phyloP scores from a whole-genome alignment of 2,329 filamentous ascomycete genomes.

The Penicillium sp. region DNA sequence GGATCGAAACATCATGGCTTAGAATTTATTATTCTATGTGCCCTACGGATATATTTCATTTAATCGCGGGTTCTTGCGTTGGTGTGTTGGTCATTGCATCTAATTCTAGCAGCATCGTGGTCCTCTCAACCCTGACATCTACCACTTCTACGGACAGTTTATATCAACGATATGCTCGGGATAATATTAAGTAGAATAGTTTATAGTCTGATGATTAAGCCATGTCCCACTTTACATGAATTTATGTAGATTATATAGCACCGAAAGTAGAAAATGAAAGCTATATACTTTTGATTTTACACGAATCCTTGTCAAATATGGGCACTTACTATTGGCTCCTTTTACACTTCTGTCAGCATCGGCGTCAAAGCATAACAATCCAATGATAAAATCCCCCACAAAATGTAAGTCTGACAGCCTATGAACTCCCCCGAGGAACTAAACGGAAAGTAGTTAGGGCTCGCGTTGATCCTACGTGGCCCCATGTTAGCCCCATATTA shows the following conservation, averaged over 20 bases:
- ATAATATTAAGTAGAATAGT: no score
- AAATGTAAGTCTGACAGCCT: neutral
- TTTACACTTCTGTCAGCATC: neutral
- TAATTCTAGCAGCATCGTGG: neutral
- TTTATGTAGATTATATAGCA: neutral
- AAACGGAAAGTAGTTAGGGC: constrained; percentile 3
- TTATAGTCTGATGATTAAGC: no score
- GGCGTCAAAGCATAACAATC: neutral
- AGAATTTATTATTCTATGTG: neutral
- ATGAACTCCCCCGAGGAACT: neutral
- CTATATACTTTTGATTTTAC: neutral
- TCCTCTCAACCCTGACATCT: neutral
- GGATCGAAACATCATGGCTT: neutral
- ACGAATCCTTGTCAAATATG: neutral
- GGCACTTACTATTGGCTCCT: neutral
- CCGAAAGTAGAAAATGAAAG: neutral
- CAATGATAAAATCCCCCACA: neutral
- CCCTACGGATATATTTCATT: neutral
- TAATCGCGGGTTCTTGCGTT: neutral
- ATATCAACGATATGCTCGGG: neutral
- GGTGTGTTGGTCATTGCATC: neutral
- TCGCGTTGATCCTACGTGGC: constrained; percentile 9
- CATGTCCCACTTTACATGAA: neutral
- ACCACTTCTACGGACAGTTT: no score
- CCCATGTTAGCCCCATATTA: constrained; percentile 9